Percentiles rank a stretch among this genome's conserved stretches.
These are phyloP conservation scores for Colletotrichum tropicicola DNA, from an alignment of 2,329 filamentous ascomycete genomes.

Conservation along the genomic window DNA sequence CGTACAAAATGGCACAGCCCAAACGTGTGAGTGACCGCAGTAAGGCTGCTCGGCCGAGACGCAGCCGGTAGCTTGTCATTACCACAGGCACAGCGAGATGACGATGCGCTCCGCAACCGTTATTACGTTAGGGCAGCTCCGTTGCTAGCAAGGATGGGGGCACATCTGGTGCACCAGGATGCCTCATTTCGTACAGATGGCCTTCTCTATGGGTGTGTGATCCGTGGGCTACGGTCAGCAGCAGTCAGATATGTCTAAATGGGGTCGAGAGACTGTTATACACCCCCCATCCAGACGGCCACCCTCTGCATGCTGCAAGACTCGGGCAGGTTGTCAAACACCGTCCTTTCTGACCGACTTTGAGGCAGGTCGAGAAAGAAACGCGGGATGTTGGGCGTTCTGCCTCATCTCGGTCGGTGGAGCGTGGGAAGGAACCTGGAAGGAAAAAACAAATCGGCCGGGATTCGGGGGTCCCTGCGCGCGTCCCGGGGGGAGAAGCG, in stretches of 20 bases:
- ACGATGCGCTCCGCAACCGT: conserved; percentile 23
- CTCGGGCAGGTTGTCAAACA: conserved; percentile 18
- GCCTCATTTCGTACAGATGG: conserved; percentile 15
- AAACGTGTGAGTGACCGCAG: background rate
- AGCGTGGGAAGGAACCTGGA: conserved; percentile 1
- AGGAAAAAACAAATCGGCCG: conserved; percentile 22
- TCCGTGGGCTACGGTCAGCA: conserved; percentile 4
- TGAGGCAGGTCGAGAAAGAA: background rate
- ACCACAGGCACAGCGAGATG: conserved; percentile 14
- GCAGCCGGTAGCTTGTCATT: background rate
- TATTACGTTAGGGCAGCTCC: conserved; percentile 18
- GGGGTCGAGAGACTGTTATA: background rate
- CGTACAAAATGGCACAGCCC: background rate
- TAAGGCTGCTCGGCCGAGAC: conserved; percentile 27
- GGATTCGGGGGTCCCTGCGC: conserved; percentile 23
- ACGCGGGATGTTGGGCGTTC: conserved; percentile 13
- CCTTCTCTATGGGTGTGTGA: background rate
- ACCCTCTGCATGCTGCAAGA: conserved; percentile 17
- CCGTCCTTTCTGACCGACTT: conserved; percentile 21
- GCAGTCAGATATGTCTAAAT: conserved; percentile 26
- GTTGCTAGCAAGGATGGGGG: conserved; percentile 14
- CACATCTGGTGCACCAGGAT: conserved; percentile 2
- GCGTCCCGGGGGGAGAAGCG: conserved; percentile 11
- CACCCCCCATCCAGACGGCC: background rate
- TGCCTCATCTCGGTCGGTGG: conserved; percentile 20